These are phyloP conservation scores for Metschnikowia gruessii DNA, from an alignment of 805 yeast species.

Conservation along the genomic window DNA sequence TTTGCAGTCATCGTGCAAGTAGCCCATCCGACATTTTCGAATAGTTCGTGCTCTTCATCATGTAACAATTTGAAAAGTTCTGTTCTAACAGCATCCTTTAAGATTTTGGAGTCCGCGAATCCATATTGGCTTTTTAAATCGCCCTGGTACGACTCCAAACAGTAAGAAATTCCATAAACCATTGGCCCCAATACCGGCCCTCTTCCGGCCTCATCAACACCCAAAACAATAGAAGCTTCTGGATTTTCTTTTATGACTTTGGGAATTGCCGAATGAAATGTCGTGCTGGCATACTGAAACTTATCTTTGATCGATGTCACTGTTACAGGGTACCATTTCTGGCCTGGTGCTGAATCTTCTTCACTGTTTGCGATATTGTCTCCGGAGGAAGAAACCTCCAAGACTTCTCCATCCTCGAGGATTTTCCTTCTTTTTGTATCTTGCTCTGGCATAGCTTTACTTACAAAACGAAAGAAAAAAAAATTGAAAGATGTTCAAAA, in stretches of 20 bases:
- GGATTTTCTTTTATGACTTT: slow-evolving; percentile 26
- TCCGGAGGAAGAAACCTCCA: neutral
- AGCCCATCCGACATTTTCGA: slow-evolving; percentile 76
- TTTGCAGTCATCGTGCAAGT: slow-evolving; percentile 80
- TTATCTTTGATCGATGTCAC: slow-evolving; percentile 28
- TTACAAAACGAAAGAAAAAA: neutral
- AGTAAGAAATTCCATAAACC: slow-evolving; percentile 91
- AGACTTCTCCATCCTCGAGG: neutral
- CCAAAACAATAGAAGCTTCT: slow-evolving; percentile 53
- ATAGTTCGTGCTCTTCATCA: slow-evolving; percentile 40
- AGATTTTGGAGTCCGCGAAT: slow-evolving; percentile 89
- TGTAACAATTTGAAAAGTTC: slow-evolving; percentile 60
- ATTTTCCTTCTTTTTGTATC: slow-evolving; percentile 2
- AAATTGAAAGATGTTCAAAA: neutral
- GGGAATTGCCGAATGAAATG: slow-evolving; percentile 54
- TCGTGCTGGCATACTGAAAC: slow-evolving; percentile 38
- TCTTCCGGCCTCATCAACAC: slow-evolving; percentile 98
- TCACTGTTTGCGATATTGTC: neutral
- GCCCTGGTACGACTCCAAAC: slow-evolving; percentile 51
- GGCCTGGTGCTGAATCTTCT: neutral
- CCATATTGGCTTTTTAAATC: slow-evolving; percentile 57
- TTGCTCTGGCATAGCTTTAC: slow-evolving; percentile 1
- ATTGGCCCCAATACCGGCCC: slow-evolving; percentile 98
- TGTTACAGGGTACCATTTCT: slow-evolving; percentile 37
- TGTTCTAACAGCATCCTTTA: slow-evolving; percentile 69